Evolutionary conservation across 2,329 filamentous ascomycete species (phyloP).

Genomic region (Verticillium zaregamsianum): DNA sequence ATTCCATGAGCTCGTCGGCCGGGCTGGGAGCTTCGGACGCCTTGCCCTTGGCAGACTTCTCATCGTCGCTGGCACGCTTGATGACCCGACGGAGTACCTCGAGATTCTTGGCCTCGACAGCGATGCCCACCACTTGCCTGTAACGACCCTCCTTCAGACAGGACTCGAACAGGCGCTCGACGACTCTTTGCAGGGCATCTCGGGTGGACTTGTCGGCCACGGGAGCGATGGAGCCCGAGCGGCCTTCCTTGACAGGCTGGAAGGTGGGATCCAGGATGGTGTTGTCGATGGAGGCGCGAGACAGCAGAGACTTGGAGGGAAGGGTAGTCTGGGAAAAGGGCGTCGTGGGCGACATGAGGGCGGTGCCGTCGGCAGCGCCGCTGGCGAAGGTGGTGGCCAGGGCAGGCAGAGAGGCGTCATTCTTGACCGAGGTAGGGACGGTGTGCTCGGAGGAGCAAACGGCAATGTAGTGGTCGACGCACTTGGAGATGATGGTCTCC

Average conservation of each 20-base stretch:
- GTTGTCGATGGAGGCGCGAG: conserved; percentile 67
- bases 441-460: conserved; percentile 53
- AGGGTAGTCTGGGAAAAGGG: conserved; percentile 93
- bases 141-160: conserved; percentile 85
- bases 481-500: conserved; percentile 98
- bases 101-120: conserved; percentile 89
- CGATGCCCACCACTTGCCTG: conserved; percentile 93
- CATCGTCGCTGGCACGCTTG: conserved; percentile 81
- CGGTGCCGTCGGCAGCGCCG: conserved; percentile 61
- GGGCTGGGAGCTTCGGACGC: conserved; percentile 43
- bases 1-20: conserved; percentile 94
- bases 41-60: conserved; percentile 66
- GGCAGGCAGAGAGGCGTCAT: conserved; percentile 53
- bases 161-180: conserved; percentile 85
- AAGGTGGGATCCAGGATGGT: conserved; percentile 57
- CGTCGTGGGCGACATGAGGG: conserved; percentile 81
- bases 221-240: conserved; percentile 59
- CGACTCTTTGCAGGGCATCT: conserved; percentile 74
- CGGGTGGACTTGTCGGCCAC: conserved; percentile 67
- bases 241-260: conserved; percentile 49
- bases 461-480: conserved; percentile 94
- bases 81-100: conserved; percentile 85
- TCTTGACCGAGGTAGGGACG: conserved; percentile 35
- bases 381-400: conserved; percentile 76
- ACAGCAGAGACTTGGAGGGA: conserved; percentile 92